A percentile compares a stretch with the other conserved stretches of the same genome.
Evolutionary conservation across 2,329 filamentous ascomycete genomes (phyloP).

Genomic region (Magnaporthiopsis poae): DNA sequence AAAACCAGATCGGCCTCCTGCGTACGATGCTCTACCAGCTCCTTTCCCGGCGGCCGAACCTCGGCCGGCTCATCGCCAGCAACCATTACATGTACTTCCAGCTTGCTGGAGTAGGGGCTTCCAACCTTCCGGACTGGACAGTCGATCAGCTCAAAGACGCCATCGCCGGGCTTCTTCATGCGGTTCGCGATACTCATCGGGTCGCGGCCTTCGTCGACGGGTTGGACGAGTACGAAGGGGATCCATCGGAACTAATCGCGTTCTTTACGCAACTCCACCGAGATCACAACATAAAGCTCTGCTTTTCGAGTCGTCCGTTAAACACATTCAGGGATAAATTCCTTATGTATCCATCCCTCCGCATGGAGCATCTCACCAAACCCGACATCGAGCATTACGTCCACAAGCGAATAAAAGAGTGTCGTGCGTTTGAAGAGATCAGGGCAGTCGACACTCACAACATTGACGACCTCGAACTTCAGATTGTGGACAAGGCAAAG

Average conservation of each 20-base stretch:
- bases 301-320: too few relatives aligned
- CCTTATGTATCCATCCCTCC: too few relatives aligned
- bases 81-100: not conserved
- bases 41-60: not conserved
- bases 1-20: not conserved
- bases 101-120: not conserved
- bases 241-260: too few relatives aligned
- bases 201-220: not conserved
- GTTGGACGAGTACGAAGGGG: not conserved
- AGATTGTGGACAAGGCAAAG: slow-evolving; percentile 2
- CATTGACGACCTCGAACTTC: not conserved
- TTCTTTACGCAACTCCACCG: too few relatives aligned
- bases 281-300: too few relatives aligned
- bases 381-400: not conserved
- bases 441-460: not conserved
- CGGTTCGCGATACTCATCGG: not conserved
- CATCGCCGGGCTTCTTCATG: not conserved
- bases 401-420: not conserved
- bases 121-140: not conserved
- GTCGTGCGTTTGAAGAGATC: not conserved
- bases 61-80: not conserved
- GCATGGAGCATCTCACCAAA: too few relatives aligned
- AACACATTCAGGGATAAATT: too few relatives aligned
- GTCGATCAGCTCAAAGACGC: not conserved
- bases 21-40: not conserved